Percentiles rank a stretch among this genome's conserved stretches.
These are phyloP conservation scores for Coemansia sp. DNA, from an alignment of 192 early-diverging fungal genomes.

Conservation along the genomic window DNA sequence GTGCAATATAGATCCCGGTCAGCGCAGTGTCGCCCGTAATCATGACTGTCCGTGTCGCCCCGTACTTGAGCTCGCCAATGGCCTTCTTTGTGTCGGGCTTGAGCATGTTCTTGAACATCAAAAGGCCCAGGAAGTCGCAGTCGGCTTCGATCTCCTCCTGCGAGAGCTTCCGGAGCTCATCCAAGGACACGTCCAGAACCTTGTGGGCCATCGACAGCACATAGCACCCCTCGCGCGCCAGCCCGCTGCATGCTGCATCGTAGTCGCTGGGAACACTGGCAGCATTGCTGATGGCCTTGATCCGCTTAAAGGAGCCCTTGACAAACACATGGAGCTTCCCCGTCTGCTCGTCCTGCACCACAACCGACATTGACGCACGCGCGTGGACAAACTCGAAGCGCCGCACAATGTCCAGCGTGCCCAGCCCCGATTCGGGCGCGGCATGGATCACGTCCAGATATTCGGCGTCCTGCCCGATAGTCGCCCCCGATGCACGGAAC, in stretches of 20 bases:
- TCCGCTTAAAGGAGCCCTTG: constrained; percentile 65
- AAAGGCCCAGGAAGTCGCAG: constrained; percentile 54
- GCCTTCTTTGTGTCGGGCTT: constrained; percentile 67
- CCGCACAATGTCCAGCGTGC: constrained; percentile 34
- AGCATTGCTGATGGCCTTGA: constrained; percentile 54
- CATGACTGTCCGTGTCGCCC: constrained; percentile 72
- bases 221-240: constrained; percentile 69
- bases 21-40: constrained; percentile 76
- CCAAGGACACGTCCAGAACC: constrained; percentile 46
- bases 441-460: constrained; percentile 51
- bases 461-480: constrained; percentile 12
- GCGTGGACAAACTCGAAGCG: constrained; percentile 65
- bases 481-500: constrained; percentile 49
- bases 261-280: constrained; percentile 54
- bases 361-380: constrained; percentile 60
- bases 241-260: constrained; percentile 44
- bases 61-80: constrained; percentile 61
- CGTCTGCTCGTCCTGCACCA: constrained; percentile 44
- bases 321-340: constrained; percentile 51
- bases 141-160: constrained; percentile 60
- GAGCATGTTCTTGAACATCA: constrained; percentile 74
- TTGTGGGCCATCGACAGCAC: constrained; percentile 63
- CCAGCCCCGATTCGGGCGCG: not conserved
- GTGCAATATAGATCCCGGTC: constrained; percentile 72
- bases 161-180: constrained; percentile 28